Conservation (phyloP, 2,329 filamentous ascomycete species). For the Ilyonectria sp. region DNA sequence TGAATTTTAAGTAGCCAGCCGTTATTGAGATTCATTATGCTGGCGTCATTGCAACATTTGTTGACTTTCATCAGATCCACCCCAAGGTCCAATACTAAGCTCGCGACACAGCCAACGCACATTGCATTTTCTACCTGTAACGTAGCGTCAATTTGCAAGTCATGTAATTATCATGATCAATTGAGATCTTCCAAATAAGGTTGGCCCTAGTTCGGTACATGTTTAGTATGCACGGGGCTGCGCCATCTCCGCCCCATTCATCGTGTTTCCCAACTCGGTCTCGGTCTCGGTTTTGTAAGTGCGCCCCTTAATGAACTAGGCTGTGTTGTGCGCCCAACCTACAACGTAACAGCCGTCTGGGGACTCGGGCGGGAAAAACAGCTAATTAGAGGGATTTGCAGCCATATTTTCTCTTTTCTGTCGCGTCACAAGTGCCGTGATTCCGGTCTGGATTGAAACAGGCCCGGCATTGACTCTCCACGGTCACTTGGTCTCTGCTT, state of each 20-base stretch:
- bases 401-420: not conserved
- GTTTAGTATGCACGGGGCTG: not conserved
- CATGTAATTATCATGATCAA: not conserved
- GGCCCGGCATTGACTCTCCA: not conserved
- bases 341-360: not conserved
- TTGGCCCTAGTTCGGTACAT: not conserved
- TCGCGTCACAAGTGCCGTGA: not conserved
- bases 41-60: not conserved
- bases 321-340: slow-evolving; percentile 5
- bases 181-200: not conserved
- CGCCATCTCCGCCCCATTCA: not conserved
- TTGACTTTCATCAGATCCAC: not conserved
- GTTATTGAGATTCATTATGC: not conserved
- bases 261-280: slow-evolving; percentile 4
- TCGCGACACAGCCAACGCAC: not conserved
- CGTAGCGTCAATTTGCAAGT: not conserved
- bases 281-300: slow-evolving; percentile 17
- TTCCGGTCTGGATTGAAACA: not conserved
- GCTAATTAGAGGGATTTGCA: not conserved
- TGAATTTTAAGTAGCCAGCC: not conserved
- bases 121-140: not conserved
- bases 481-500: too few relatives aligned
- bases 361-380: not conserved
- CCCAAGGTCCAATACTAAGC: not conserved
- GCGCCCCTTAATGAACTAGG: slow-evolving; percentile 3